Percentiles rank a stretch among this genome's conserved stretches.
Conservation (phyloP, 2,329 filamentous ascomycete genomes). For the Hortaea sp. region DNA sequence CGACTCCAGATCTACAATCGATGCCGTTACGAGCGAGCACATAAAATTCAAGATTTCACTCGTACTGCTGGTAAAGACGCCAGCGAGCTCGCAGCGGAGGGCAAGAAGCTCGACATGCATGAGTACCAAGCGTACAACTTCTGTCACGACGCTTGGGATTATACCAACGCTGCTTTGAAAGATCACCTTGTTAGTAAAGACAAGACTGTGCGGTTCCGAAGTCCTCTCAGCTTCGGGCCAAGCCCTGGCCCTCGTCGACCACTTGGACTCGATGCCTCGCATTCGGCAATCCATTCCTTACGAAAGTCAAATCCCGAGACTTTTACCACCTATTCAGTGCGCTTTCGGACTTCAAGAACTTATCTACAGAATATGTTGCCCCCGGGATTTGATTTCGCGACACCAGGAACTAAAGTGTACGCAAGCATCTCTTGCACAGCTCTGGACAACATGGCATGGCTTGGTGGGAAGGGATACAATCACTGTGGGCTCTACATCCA, state of each 20-base stretch:
- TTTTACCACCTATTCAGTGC: conserved; percentile 30
- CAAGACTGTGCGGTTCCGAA: conserved; percentile 25
- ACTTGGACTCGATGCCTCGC: conserved; percentile 4
- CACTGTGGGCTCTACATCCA: conserved; percentile 53
- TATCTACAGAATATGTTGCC: conserved; percentile 33
- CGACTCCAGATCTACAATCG: conserved; percentile 49
- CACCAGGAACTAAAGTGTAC: conserved; percentile 28
- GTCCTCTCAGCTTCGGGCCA: conserved; percentile 33
- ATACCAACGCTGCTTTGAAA: conserved; percentile 41
- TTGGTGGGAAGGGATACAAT: conserved; percentile 50
- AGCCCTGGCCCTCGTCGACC: conserved; percentile 30
- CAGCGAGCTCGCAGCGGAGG: conserved; percentile 5
- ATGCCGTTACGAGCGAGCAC: conserved; percentile 48
- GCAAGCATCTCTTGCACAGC: conserved; percentile 31
- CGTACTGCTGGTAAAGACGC: conserved; percentile 38
- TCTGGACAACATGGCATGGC: conserved; percentile 46
- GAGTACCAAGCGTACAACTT: conserved; percentile 18
- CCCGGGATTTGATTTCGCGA: conserved; percentile 27
- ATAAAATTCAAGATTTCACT: conserved; percentile 48
- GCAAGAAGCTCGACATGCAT: conserved; percentile 18
- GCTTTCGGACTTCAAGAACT: conserved; percentile 32
- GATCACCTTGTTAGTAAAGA: conserved; percentile 40
- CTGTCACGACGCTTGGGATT: conserved; percentile 44
- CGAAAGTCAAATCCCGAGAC: conserved; percentile 13
- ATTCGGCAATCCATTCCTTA: conserved; percentile 3